Conservation (phyloP, 192 early-diverging fungal species). For the Funneliformis geosporum region DNA sequence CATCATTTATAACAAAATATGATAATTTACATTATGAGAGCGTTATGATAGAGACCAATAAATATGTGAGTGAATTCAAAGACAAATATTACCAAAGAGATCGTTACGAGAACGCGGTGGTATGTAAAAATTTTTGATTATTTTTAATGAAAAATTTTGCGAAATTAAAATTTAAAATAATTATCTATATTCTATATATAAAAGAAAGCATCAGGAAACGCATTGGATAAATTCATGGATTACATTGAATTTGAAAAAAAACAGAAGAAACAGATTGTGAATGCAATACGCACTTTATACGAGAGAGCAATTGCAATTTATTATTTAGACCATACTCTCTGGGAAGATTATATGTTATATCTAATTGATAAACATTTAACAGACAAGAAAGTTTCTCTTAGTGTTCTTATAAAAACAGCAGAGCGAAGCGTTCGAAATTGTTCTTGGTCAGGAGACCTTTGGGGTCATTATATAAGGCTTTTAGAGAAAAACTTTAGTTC, state of each 20-base stretch:
- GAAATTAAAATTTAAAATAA: not conserved
- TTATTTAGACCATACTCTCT: constrained; percentile 59
- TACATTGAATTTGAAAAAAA: constrained; percentile 49
- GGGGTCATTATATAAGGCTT: constrained; percentile 38
- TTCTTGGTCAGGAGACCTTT: constrained; percentile 69
- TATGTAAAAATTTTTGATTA: constrained; percentile 22
- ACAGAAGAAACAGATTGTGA: constrained; percentile 36
- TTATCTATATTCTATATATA: not conserved
- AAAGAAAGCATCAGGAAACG: constrained; percentile 34
- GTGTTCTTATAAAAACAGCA: constrained; percentile 35
- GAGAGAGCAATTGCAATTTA: constrained; percentile 66
- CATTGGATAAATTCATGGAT: constrained; percentile 49
- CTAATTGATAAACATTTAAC: constrained; percentile 59
- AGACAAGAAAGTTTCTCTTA: constrained; percentile 14
- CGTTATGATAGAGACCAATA: constrained; percentile 51
- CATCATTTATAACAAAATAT: constrained; percentile 60
- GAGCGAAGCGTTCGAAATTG: constrained; percentile 69
- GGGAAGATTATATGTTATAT: constrained; percentile 69
- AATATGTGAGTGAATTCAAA: constrained; percentile 46
- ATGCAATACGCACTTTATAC: constrained; percentile 53
- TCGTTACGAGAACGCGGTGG: constrained; percentile 56
- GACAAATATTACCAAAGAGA: constrained; percentile 46
- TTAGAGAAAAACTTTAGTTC: not conserved
- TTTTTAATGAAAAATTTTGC: not conserved
- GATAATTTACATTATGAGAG: constrained; percentile 58